phyloP scores from a whole-genome alignment of 345 rosid species.

The Ceriops tagal region DNA sequence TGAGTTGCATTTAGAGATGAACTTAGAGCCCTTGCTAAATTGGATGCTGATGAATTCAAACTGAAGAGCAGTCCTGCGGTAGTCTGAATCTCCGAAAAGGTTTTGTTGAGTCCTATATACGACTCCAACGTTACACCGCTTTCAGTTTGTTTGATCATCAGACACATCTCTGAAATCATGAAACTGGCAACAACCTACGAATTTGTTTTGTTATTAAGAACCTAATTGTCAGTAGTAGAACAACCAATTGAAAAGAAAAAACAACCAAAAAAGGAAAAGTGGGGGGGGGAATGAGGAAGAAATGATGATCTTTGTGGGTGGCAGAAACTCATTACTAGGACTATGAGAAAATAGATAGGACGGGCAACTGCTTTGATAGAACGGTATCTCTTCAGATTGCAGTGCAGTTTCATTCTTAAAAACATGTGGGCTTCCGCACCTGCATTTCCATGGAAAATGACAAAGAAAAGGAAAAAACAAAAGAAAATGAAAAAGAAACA shows the following conservation, averaged over 20 bases:
- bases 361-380: constrained; percentile 14
- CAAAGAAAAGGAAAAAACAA: too few relatives aligned
- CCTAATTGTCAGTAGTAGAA: background rate
- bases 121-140: constrained; percentile 7
- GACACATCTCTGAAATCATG: constrained; percentile 13
- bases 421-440: too few relatives aligned
- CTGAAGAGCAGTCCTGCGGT: constrained; percentile 27
- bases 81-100: constrained; percentile 19
- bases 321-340: constrained; percentile 16
- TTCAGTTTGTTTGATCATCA: constrained; percentile 16
- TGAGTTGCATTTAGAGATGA: constrained; percentile 29
- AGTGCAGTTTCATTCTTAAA: constrained; percentile 23
- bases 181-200: constrained; percentile 26
- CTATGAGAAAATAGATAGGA: constrained; percentile 21
- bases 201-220: background rate
- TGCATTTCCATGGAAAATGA: too few relatives aligned
- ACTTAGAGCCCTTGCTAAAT: constrained; percentile 32
- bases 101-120: background rate
- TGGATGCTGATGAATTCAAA: constrained; percentile 31
- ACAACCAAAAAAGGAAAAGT: background rate
- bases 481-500: too few relatives aligned
- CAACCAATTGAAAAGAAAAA: background rate
- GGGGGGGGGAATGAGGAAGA: background rate
- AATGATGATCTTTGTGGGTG: background rate
- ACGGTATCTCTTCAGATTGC: constrained; percentile 14